Base-by-base conservation (phyloP, 1,139 yeast genomes). In the Pichia terricola region DNA sequence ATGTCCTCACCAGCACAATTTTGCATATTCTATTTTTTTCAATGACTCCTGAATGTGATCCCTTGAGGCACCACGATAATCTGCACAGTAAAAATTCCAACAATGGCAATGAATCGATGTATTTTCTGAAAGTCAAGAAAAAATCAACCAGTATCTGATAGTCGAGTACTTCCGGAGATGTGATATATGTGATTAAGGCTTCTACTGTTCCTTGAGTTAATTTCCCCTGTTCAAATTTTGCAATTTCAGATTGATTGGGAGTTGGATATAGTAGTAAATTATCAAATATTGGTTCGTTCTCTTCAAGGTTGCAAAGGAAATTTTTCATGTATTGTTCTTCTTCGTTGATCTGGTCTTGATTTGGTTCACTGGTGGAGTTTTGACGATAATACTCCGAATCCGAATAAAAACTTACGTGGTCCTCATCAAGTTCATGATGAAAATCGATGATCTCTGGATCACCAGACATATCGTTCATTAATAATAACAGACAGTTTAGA, bases 101-200 rank as follows among this genome's bases (percentile, higher is more conserved):
- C 16, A 89, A 70, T 16, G 75, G 73, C 31, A 68, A 62, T 16
- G 82, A 64, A 34, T 77, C 66, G 40, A 82, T 66, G 59, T 85
- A 89, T 49, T 81, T 71, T 45, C 97, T 71, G 62, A 78, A 89
- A 1, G 95, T 81, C 39, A 89, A 70, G 60, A 91, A 86, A 61
- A 91, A 88, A 63, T 89, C 96, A 43, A 91, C 77, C 43, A 86
- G 67, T 40, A 84, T 70, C 50, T 79, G 77, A 59, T 91, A 89
- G 60, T 87, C 94, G 28, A 88, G 75, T 6, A 81, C 73, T 38
- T 77, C 77, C 7, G 95, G 94, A 7, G 91, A 79, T 1, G 96
- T 84, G 44, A 89, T 64, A 51, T 83, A 81, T 3, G 81, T 81
- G 5, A 88, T 66, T 33, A 88, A 67, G 2, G 88, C 82, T 47